A percentile compares a stretch with the other conserved stretches of the same genome.
These are phyloP conservation scores for Aspergillus glaucus DNA, from an alignment of 2,329 filamentous ascomycete species.

Conservation along the genomic window DNA sequence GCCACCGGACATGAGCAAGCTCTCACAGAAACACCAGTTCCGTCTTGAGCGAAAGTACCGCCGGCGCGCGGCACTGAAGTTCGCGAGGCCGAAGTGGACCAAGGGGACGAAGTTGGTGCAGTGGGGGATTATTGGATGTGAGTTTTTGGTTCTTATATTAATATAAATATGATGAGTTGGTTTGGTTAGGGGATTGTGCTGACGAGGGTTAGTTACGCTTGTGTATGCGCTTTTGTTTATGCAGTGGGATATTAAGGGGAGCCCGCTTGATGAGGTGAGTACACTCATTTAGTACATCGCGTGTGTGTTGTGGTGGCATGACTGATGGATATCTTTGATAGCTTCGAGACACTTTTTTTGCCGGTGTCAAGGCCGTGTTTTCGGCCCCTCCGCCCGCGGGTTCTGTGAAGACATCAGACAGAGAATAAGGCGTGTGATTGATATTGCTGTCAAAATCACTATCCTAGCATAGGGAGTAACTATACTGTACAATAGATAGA, in stretches of 20 bases:
- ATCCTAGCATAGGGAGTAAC: too few species aligned
- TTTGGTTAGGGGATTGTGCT: not conserved
- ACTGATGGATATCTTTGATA: slow-evolving; percentile 6
- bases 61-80: slow-evolving; percentile 55
- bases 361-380: slow-evolving; percentile 25
- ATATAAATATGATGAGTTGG: not conserved
- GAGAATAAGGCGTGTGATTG: slow-evolving; percentile 4
- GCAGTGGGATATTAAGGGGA: slow-evolving; percentile 38
- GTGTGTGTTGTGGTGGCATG: not conserved
- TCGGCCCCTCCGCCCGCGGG: slow-evolving; percentile 26
- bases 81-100: slow-evolving; percentile 52
- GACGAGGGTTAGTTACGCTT: not conserved
- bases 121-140: slow-evolving; percentile 49
- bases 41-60: slow-evolving; percentile 62
- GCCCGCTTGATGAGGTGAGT: slow-evolving; percentile 37
- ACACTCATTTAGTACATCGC: not conserved
- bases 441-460: not conserved
- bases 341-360: slow-evolving; percentile 30
- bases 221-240: slow-evolving; percentile 40
- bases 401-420: slow-evolving; percentile 16
- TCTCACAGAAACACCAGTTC: slow-evolving; percentile 61
- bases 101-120: slow-evolving; percentile 54
- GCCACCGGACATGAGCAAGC: slow-evolving; percentile 58
- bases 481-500: not conserved
- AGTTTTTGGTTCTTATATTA: slow-evolving; percentile 18